Evolutionary conservation across 2,329 filamentous ascomycete genomes (phyloP).

Genomic region (Tolypocladium inflatum): DNA sequence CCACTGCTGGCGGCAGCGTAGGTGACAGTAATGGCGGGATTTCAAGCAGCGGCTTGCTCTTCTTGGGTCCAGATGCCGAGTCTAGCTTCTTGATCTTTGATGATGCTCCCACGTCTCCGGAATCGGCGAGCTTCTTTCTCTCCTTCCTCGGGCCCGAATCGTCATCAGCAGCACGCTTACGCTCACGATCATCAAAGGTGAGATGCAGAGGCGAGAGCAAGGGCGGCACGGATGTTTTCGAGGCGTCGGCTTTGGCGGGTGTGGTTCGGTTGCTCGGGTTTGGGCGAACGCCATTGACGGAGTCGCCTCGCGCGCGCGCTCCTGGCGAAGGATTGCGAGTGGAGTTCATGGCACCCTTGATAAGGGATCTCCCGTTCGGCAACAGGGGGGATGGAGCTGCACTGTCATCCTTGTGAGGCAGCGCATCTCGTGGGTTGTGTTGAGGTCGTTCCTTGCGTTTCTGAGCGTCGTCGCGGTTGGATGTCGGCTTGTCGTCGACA

Average conservation of each 20-base stretch:
- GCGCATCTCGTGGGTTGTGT: conserved; percentile 15
- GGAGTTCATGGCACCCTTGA: conserved; percentile 18
- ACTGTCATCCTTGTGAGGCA: conserved; percentile 17
- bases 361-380: conserved; percentile 24
- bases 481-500: conserved; percentile 19
- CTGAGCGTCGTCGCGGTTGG: conserved; percentile 21
- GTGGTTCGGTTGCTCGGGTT: conserved; percentile 21
- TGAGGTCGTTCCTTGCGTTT: conserved; percentile 20
- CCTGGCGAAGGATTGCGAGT: conserved; percentile 22
- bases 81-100: conserved; percentile 20
- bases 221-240: conserved; percentile 36
- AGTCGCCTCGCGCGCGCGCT: conserved; percentile 28
- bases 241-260: conserved; percentile 27
- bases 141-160: conserved; percentile 16
- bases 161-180: conserved; percentile 11
- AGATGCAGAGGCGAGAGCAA: conserved; percentile 43
- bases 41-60: conserved; percentile 23
- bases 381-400: conserved; percentile 16
- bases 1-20: conserved; percentile 42
- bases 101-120: conserved; percentile 16
- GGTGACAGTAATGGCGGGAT: conserved; percentile 46
- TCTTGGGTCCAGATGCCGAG: conserved; percentile 21
- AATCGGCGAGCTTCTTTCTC: conserved; percentile 18
- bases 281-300: conserved; percentile 32
- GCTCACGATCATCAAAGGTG: conserved; percentile 28